phyloP scores from a whole-genome alignment of 176 grass and related monocot species.

The Oryza coarctata region DNA sequence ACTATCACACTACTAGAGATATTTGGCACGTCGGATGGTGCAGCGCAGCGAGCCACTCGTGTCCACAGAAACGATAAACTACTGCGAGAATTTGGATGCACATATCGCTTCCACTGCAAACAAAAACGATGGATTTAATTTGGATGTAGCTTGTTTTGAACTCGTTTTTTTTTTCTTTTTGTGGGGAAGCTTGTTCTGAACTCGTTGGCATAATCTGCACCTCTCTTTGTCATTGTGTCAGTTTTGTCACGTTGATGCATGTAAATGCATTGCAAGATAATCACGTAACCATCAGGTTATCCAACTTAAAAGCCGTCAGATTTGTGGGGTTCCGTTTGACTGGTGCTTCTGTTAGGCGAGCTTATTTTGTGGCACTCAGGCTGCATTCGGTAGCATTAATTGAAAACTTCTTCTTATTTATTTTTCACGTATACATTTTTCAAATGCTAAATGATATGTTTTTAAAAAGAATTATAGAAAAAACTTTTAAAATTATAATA shows the following conservation, averaged over 20 bases:
- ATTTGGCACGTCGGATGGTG: conserved; percentile 50
- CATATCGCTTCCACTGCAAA: neutral
- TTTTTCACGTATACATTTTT: too few species aligned
- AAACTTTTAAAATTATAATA: too few species aligned
- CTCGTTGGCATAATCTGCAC: conserved; percentile 17
- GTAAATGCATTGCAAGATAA: neutral
- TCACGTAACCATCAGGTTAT: neutral
- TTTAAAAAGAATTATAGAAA: too few species aligned
- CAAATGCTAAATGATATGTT: too few species aligned
- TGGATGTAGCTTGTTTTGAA: conserved; percentile 9
- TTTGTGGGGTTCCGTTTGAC: neutral
- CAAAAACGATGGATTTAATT: conserved; percentile 12
- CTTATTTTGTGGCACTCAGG: neutral
- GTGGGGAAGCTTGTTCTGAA: neutral
- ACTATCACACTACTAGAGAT: conserved; percentile 1
- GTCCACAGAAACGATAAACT: conserved; percentile 40
- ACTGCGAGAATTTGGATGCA: conserved; percentile 1
- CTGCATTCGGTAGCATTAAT: too few species aligned
- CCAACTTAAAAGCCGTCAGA: neutral
- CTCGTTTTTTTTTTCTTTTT: neutral
- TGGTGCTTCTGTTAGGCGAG: neutral
- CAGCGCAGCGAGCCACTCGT: conserved; percentile 5
- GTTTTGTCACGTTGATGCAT: neutral
- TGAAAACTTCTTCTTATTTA: too few species aligned
- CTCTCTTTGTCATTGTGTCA: conserved; percentile 1